Conservation (phyloP, 306 rosid genomes). For the Lupinus albus region DNA sequence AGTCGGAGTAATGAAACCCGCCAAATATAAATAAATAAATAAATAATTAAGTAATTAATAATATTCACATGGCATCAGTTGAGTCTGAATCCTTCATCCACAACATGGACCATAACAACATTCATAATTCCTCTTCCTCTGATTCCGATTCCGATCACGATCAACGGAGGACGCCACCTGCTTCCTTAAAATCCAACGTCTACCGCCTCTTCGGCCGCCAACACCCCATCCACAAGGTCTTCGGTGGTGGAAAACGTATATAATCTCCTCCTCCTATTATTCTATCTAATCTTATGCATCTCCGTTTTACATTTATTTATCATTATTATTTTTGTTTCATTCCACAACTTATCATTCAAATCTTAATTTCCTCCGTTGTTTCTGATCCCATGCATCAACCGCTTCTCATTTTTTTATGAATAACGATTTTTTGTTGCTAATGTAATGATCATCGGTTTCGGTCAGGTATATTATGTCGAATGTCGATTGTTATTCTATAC, state of each 20-base stretch:
- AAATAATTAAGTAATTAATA: too few species aligned
- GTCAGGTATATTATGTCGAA: too few species aligned
- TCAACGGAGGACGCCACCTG: not conserved
- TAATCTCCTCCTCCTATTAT: constrained; percentile 36
- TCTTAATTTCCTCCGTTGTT: too few species aligned
- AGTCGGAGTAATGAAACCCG: constrained; percentile 20
- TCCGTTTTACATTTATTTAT: too few species aligned
- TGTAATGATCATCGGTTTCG: too few species aligned
- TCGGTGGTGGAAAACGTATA: constrained; percentile 90
- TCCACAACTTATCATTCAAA: too few species aligned
- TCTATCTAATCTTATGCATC: too few species aligned
- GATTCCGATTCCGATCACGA: constrained; percentile 54
- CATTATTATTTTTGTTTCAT: too few species aligned
- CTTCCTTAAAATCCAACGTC: constrained; percentile 43
- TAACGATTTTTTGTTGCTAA: too few species aligned
- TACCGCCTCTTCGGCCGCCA: constrained; percentile 81
- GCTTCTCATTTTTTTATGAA: too few species aligned
- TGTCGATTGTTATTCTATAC: too few species aligned
- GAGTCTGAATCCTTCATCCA: constrained; percentile 49
- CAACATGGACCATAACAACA: constrained; percentile 54
- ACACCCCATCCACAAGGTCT: constrained; percentile 71
- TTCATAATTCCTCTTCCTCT: constrained; percentile 44
- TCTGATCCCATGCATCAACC: too few species aligned
- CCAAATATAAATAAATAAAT: constrained; percentile 34
- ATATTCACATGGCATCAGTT: constrained; percentile 27